Base-by-base conservation (phyloP, 768 basidiomycete species). In the Coprinopsis marcescibilis region DNA sequence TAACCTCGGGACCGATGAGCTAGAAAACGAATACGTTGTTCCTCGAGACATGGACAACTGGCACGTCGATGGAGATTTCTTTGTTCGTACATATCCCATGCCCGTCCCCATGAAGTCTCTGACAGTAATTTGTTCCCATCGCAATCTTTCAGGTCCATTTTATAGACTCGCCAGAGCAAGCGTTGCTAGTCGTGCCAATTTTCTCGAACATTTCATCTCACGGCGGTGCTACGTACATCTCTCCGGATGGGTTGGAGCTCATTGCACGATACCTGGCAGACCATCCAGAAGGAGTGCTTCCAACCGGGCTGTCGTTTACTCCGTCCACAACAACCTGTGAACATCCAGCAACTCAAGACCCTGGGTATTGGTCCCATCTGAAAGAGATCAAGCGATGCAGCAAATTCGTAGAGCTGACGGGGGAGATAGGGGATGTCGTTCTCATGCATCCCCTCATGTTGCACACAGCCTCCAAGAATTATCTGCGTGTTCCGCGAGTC, bases 151-250 rank as follows among this genome's bases (percentile, higher is more conserved):
- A 75, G 73, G 66, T 76, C 21, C 78, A 79, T 59, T 84, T 71
- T 57, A 72, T 84, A 43, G 81, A 82, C 56, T 82, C 80, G 17
- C 78, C 77, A 3, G 80, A 83, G 58, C 81, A 82, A 62, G 81
- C 72, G 4, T 64, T 82, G 24, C 69, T 81, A 44, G 78, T 80
- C 17, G 80, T 81, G 45, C 80, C 80, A 2, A 66, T 83, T 39
- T 83, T 73, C 58, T 72, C 77, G 23, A 72, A 80, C 43, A 80
- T 84, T 59, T 52, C 60, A 34, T 70, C 72, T 5, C 58, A 66
- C 15, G 80, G 77, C 11, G 82, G 81, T 23, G 80, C 72, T 1
- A 83, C 81, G 1, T 75, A 72, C 65, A 80, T 83, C 52, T 73
- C 69, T 15, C 76, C 80, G 1, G 77, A 81, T 41, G 78, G 78